phyloP scores from a whole-genome alignment of 1,284 basidiomycete species.

The Malassezia globosa region DNA sequence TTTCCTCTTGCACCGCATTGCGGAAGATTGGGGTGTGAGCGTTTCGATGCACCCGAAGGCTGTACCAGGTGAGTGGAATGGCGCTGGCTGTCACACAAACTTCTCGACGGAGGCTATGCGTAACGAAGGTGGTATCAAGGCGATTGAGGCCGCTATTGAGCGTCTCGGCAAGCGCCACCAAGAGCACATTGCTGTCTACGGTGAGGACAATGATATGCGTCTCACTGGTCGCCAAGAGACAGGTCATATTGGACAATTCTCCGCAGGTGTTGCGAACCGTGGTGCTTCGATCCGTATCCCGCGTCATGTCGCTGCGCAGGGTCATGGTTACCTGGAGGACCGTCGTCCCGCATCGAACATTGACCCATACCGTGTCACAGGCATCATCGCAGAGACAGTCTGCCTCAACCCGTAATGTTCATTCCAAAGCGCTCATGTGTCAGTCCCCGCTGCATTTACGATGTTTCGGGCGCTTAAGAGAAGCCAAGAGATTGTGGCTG shows the following conservation, averaged over 20 bases:
- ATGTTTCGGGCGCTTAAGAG: no score
- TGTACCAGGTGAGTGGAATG: slow-evolving; percentile 96
- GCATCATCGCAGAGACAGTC: slow-evolving; percentile 76
- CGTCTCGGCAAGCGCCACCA: slow-evolving; percentile 50
- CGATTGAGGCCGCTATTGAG: slow-evolving; percentile 81
- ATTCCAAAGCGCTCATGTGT: no score
- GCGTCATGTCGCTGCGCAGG: slow-evolving; percentile 77
- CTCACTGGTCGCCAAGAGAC: slow-evolving; percentile 59
- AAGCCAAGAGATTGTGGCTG: no score
- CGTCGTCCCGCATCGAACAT: slow-evolving; percentile 71
- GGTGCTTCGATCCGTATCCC: slow-evolving; percentile 65
- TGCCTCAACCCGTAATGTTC: slow-evolving; percentile 10
- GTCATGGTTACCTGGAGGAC: slow-evolving; percentile 71
- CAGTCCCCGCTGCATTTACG: no score
- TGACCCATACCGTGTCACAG: slow-evolving; percentile 54
- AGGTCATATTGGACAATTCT: slow-evolving; percentile 83
- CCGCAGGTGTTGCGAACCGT: slow-evolving; percentile 91
- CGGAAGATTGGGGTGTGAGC: slow-evolving; percentile 96
- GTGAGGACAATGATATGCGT: slow-evolving; percentile 46
- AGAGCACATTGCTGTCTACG: slow-evolving; percentile 48
- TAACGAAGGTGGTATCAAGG: slow-evolving; percentile 62
- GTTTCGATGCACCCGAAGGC: slow-evolving; percentile 98
- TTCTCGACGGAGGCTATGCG: slow-evolving; percentile 41
- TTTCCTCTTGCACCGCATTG: slow-evolving; percentile 49
- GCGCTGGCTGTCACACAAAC: slow-evolving; percentile 68